Conservation (phyloP, 257 asterid genomes). For the Primulina tabacum region DNA sequence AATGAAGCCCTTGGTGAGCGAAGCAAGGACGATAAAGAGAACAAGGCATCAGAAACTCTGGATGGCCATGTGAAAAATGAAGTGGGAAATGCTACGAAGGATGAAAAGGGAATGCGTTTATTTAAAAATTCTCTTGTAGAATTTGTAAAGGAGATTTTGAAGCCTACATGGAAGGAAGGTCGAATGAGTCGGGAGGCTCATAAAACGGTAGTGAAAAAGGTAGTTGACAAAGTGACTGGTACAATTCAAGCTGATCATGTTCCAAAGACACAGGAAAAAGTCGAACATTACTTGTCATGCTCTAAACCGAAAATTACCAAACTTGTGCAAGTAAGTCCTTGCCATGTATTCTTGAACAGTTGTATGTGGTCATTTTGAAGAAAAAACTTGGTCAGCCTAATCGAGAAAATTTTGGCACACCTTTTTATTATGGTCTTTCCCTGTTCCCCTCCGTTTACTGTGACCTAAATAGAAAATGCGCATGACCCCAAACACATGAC, state of each 20-base stretch:
- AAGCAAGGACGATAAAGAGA: conserved; percentile 37
- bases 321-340: conserved; percentile 75
- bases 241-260: conserved; percentile 64
- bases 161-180: conserved; percentile 96
- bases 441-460: not conserved
- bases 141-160: conserved; percentile 79
- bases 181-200: conserved; percentile 87
- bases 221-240: conserved; percentile 83
- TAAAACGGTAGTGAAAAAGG: conserved; percentile 88
- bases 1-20: conserved; percentile 28
- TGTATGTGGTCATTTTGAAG: conserved; percentile 8
- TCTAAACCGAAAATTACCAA: conserved; percentile 76
- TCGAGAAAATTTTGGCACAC: conserved; percentile 3
- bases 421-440: not conserved
- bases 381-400: not conserved
- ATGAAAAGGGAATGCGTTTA: conserved; percentile 72
- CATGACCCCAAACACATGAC: not conserved
- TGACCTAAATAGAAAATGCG: not conserved
- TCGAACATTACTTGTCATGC: conserved; percentile 67
- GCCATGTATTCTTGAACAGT: not conserved
- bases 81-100: conserved; percentile 50
- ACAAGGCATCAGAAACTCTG: conserved; percentile 36
- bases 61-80: conserved; percentile 50
- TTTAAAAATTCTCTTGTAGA: conserved; percentile 80
- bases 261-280: conserved; percentile 76